Evolutionary conservation across 1,284 basidiomycete species (phyloP).

Genomic region (Sporisorium reilianum): DNA sequence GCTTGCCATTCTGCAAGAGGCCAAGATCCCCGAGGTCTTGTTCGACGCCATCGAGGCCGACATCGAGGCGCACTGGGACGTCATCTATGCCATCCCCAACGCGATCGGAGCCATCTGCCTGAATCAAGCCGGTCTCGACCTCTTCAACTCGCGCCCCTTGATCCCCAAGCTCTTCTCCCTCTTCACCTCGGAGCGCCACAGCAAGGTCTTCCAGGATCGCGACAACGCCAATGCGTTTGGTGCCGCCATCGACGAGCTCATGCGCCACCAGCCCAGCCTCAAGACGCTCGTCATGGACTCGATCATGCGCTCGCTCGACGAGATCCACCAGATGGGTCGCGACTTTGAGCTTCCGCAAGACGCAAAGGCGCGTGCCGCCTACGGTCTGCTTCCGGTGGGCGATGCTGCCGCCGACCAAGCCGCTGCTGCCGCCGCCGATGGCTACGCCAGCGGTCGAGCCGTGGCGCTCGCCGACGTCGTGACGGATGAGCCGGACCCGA

Average conservation of each 20-base stretch:
- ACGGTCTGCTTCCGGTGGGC: slow-evolving; percentile 44
- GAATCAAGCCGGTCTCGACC: slow-evolving; percentile 88
- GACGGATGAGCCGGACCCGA: slow-evolving; percentile 56
- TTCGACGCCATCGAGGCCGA: slow-evolving; percentile 85
- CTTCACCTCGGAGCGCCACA: slow-evolving; percentile 85
- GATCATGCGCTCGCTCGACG: slow-evolving; percentile 41
- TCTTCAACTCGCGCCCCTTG: slow-evolving; percentile 79
- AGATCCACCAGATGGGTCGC: slow-evolving; percentile 78
- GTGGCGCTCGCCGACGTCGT: slow-evolving; percentile 57
- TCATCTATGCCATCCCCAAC: slow-evolving; percentile 91
- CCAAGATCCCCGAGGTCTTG: slow-evolving; percentile 87
- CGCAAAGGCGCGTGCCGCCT: slow-evolving; percentile 39
- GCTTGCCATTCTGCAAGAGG: slow-evolving; percentile 90
- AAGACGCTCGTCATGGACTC: slow-evolving; percentile 76
- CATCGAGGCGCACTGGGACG: slow-evolving; percentile 78
- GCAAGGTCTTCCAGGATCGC: slow-evolving; percentile 89
- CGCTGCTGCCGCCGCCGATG: slow-evolving; percentile 10
- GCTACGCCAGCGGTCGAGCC: slow-evolving; percentile 16
- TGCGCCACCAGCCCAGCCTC: slow-evolving; percentile 92
- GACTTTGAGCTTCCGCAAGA: slow-evolving; percentile 68
- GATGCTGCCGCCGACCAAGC: slow-evolving; percentile 29
- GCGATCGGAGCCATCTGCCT: slow-evolving; percentile 97
- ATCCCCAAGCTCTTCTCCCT: slow-evolving; percentile 86
- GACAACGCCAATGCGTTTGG: slow-evolving; percentile 92
- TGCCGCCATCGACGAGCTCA: slow-evolving; percentile 90